These are phyloP conservation scores for Debaryomyces hansenii DNA, from an alignment of 805 yeast species.

Conservation along the genomic window DNA sequence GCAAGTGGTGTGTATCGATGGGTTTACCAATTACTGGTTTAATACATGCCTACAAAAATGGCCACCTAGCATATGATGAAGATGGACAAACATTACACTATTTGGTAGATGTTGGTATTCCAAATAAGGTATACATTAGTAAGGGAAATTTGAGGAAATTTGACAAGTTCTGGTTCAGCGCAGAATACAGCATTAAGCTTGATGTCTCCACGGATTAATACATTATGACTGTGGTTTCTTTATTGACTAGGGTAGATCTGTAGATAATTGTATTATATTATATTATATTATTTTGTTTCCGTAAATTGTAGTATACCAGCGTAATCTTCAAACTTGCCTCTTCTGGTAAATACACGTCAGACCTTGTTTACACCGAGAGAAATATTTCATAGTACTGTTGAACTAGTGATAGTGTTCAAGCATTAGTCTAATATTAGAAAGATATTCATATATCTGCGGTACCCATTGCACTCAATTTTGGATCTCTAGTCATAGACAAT, in stretches of 20 bases:
- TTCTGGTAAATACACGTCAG: neutral
- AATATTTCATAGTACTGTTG: neutral
- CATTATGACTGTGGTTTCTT: neutral
- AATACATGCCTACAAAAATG: constrained; percentile 58
- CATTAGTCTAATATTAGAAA: no score
- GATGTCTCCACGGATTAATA: constrained; percentile 10
- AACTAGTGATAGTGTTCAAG: no score
- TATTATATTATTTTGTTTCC: neutral
- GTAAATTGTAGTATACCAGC: neutral
- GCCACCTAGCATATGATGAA: constrained; percentile 32
- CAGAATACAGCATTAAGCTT: constrained; percentile 28
- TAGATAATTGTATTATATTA: neutral
- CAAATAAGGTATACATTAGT: constrained; percentile 50
- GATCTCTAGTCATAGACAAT: no score
- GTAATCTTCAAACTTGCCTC: neutral
- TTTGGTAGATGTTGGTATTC: constrained; percentile 71
- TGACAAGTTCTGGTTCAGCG: constrained; percentile 45
- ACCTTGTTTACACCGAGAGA: neutral
- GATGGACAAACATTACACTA: constrained; percentile 55
- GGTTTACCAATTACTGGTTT: constrained; percentile 74
- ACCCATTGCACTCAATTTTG: no score
- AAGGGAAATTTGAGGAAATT: constrained; percentile 44
- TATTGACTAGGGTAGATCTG: neutral
- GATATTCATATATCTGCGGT: no score
- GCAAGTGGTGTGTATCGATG: constrained; percentile 63